phyloP scores from a whole-genome alignment of 306 rosid genomes.

The Neltuma alba region DNA sequence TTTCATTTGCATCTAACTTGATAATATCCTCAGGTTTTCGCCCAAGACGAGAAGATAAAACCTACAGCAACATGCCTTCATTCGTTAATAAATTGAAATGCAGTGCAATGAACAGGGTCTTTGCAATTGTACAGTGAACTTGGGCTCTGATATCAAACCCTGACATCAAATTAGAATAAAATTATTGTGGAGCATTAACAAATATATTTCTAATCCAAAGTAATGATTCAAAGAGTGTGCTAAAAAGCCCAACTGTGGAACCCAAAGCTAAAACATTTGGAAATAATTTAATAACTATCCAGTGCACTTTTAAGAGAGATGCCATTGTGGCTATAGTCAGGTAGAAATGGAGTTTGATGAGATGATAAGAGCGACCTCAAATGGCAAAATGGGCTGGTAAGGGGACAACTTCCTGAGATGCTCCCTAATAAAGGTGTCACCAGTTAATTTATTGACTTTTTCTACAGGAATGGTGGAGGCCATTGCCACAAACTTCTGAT shows the following conservation, averaged over 20 bases:
- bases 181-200: background rate
- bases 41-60: slow-evolving; percentile 80
- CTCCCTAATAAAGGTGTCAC: slow-evolving; percentile 83
- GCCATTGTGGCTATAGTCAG: background rate
- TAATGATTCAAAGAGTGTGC: slow-evolving; percentile 5
- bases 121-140: background rate
- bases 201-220: background rate
- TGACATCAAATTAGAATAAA: slow-evolving; percentile 11
- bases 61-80: slow-evolving; percentile 51
- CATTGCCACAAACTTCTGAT: slow-evolving; percentile 56
- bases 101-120: background rate
- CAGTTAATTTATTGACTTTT: slow-evolving; percentile 54
- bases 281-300: background rate
- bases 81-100: slow-evolving; percentile 11
- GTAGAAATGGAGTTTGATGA: background rate
- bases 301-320: slow-evolving; percentile 1
- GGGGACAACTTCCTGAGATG: slow-evolving; percentile 85
- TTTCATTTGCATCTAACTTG: slow-evolving; percentile 97
- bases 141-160: background rate
- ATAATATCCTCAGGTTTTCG: slow-evolving; percentile 95
- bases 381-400: slow-evolving; percentile 92
- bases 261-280: slow-evolving; percentile 9
- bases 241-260: background rate
- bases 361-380: slow-evolving; percentile 59
- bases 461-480: slow-evolving; percentile 59